Conservation (phyloP, 495 filamentous ascomycete genomes). For the Thermochaetoides thermophila region DNA sequence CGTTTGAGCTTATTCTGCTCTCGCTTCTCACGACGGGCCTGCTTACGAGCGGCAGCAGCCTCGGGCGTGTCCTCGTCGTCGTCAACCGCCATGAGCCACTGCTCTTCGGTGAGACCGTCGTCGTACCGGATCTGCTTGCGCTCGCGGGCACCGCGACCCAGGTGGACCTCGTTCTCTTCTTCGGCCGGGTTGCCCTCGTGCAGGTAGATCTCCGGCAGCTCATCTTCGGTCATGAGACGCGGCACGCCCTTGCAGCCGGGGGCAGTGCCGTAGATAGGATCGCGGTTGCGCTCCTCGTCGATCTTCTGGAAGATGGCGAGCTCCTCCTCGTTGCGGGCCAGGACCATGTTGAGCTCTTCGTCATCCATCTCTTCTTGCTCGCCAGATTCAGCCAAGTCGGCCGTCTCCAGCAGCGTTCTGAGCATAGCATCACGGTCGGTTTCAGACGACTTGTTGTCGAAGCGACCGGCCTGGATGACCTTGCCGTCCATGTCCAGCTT, state of each 20-base stretch:
- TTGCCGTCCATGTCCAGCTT: slow-evolving; percentile 99
- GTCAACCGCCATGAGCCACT: slow-evolving; percentile 88
- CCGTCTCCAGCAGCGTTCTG: slow-evolving; percentile 77
- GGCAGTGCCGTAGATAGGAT: slow-evolving; percentile 52
- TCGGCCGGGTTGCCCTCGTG: slow-evolving; percentile 77
- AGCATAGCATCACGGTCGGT: slow-evolving; percentile 95
- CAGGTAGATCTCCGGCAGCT: slow-evolving; percentile 88
- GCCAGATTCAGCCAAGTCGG: slow-evolving; percentile 67
- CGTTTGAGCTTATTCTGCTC: slow-evolving; percentile 56
- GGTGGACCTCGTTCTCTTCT: slow-evolving; percentile 54
- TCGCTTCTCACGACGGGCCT: slow-evolving; percentile 69
- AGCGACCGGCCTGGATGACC: slow-evolving; percentile 96
- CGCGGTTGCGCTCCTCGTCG: slow-evolving; percentile 54
- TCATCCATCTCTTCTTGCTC: slow-evolving; percentile 95
- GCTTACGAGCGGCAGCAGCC: slow-evolving; percentile 78
- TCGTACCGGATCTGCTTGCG: slow-evolving; percentile 88
- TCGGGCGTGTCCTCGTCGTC: slow-evolving; percentile 91
- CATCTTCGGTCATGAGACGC: slow-evolving; percentile 73
- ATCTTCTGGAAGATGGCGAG: slow-evolving; percentile 55
- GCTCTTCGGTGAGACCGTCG: slow-evolving; percentile 93
- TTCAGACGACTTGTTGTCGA: slow-evolving; percentile 98
- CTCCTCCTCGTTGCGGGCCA: slow-evolving; percentile 64
- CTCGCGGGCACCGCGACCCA: slow-evolving; percentile 85
- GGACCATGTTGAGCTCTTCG: slow-evolving; percentile 84
- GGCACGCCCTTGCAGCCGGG: slow-evolving; percentile 45